Conservation (phyloP, 108 stramenopile species). For the Pelagomonas calceolata region DNA sequence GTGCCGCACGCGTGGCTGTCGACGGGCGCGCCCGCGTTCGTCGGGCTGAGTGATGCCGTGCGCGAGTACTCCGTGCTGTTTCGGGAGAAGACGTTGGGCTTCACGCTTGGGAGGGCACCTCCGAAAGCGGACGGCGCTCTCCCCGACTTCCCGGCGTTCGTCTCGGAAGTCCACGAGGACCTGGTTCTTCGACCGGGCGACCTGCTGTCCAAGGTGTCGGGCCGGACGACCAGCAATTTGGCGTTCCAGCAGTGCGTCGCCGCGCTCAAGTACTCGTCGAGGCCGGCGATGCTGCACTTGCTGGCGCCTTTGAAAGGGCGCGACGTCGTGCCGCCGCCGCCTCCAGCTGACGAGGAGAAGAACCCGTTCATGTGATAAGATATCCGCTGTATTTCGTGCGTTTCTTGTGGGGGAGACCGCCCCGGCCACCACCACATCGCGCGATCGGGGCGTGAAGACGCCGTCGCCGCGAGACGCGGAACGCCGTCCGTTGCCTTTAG, state of each 20-base stretch:
- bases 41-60: neutral
- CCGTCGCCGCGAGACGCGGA: too few species aligned
- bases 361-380: too few species aligned
- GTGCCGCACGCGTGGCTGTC: neutral
- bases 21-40: neutral
- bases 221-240: neutral
- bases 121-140: neutral
- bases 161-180: neutral
- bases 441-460: too few species aligned
- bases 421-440: too few species aligned
- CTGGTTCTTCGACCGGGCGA: neutral
- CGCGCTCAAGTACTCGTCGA: neutral
- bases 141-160: neutral
- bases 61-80: neutral
- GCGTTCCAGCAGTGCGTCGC: neutral
- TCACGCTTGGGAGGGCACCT: neutral
- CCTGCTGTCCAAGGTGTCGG: neutral
- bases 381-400: too few species aligned
- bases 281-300: neutral
- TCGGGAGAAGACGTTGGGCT: neutral
- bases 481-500: too few species aligned
- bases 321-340: too few species aligned
- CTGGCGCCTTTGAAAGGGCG: neutral
- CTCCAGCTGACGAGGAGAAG: too few species aligned
- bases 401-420: too few species aligned